A percentile compares a stretch with the other conserved stretches of the same genome.
These are phyloP conservation scores for Sporothrix luriei DNA, from an alignment of 2,329 filamentous ascomycete genomes.

Conservation along the genomic window DNA sequence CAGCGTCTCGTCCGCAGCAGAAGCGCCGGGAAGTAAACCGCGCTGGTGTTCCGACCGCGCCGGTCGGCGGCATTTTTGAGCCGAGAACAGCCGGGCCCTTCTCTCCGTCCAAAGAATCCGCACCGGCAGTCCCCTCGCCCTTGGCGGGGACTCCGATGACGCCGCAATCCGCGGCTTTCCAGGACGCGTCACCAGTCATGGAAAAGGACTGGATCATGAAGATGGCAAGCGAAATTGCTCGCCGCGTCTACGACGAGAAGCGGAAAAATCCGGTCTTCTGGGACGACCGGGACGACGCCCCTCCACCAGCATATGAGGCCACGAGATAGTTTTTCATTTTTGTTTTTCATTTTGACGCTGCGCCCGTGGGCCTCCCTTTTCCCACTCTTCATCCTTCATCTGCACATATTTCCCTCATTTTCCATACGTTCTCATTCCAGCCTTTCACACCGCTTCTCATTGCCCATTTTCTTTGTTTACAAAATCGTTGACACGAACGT, in stretches of 20 bases:
- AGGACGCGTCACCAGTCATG: conserved; percentile 63
- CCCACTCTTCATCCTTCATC: conserved; percentile 28
- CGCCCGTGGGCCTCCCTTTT: conserved; percentile 5
- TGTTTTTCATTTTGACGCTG: conserved; percentile 1
- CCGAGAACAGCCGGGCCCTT: conserved; percentile 2
- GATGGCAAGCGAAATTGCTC: conserved; percentile 89
- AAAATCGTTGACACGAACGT: not conserved
- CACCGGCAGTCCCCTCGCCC: conserved; percentile 22
- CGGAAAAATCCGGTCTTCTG: conserved; percentile 55
- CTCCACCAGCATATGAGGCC: conserved; percentile 64
- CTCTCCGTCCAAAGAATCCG: conserved; percentile 10
- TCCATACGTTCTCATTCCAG: conserved; percentile 16
- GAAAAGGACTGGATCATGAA: conserved; percentile 88
- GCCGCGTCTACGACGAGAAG: conserved; percentile 87
- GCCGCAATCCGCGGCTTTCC: conserved; percentile 20
- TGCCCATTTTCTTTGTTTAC: not conserved
- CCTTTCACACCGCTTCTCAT: not conserved
- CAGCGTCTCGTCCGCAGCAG: conserved; percentile 28
- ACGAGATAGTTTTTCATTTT: conserved; percentile 29
- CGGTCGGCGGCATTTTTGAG: conserved; percentile 31
- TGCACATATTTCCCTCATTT: conserved; percentile 18
- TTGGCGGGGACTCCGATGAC: conserved; percentile 19
- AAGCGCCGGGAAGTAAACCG: conserved; percentile 30
- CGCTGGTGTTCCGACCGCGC: conserved; percentile 10
- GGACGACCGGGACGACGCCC: conserved; percentile 59